Conservation (phyloP, 2,329 filamentous ascomycete species). For the Whalleya microplaca region DNA sequence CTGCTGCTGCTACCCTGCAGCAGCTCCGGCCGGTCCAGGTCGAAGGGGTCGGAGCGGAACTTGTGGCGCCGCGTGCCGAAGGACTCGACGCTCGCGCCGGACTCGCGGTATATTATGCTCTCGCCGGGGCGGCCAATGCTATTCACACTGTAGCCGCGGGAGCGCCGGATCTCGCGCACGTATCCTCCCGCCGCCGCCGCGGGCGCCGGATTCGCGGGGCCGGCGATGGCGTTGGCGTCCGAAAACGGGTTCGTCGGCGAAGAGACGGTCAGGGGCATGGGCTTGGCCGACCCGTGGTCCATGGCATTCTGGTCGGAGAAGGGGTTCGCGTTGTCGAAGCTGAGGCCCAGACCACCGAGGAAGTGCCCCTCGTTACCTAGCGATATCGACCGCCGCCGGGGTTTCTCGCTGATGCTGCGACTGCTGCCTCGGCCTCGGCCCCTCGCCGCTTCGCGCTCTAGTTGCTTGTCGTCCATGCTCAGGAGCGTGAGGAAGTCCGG, state of each 20-base stretch:
- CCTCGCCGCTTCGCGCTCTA: slow-evolving; percentile 25
- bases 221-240: slow-evolving; percentile 50
- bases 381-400: slow-evolving; percentile 35
- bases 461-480: slow-evolving; percentile 47
- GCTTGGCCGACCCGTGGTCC: slow-evolving; percentile 44
- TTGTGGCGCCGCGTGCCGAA: slow-evolving; percentile 52
- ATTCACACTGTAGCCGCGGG: slow-evolving; percentile 51
- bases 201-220: slow-evolving; percentile 36
- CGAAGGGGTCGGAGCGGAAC: slow-evolving; percentile 67
- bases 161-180: slow-evolving; percentile 51
- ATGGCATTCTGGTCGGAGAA: slow-evolving; percentile 53
- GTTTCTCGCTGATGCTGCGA: slow-evolving; percentile 31
- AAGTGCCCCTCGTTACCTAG: slow-evolving; percentile 45
- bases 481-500: slow-evolving; percentile 50
- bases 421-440: slow-evolving; percentile 13
- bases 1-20: slow-evolving; percentile 27
- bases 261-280: slow-evolving; percentile 41
- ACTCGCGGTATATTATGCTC: slow-evolving; percentile 46
- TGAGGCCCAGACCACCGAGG: slow-evolving; percentile 44
- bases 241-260: slow-evolving; percentile 50
- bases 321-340: slow-evolving; percentile 44
- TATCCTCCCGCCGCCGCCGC: slow-evolving; percentile 42
- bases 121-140: slow-evolving; percentile 35
- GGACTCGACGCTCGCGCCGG: slow-evolving; percentile 44
- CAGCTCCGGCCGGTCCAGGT: slow-evolving; percentile 60